Evolutionary conservation across 345 rosid genomes (phyloP).

Genomic region (Eucalyptus marginata): DNA sequence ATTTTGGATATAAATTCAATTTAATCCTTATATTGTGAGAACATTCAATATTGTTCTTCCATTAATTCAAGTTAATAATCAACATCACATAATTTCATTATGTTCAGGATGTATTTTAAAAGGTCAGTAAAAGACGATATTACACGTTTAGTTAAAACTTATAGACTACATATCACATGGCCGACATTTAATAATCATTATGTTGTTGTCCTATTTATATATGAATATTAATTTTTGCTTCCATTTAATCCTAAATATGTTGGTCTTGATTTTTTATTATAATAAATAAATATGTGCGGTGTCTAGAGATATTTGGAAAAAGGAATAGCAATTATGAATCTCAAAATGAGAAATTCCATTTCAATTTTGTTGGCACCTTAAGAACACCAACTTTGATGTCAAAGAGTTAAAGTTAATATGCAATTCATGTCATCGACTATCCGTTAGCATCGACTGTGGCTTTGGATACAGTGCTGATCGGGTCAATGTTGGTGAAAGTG

Average conservation of each 20-base stretch:
- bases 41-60: not conserved
- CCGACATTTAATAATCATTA: too few species aligned
- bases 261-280: fast-evolving
- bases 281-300: not conserved
- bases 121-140: fast-evolving
- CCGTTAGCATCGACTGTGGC: fast-evolving
- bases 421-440: not conserved
- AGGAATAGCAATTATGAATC: not conserved
- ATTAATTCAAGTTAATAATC: too few species aligned
- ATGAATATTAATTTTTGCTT: not conserved
- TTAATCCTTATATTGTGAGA: fast-evolving
- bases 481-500: not conserved
- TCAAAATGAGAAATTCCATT: fast-evolving
- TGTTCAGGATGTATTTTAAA: fast-evolving
- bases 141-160: fast-evolving
- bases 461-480: fast-evolving
- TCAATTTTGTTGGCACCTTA: not conserved
- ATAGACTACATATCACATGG: too few species aligned
- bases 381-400: not conserved
- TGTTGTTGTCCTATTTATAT: too few species aligned
- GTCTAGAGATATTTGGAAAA: not conserved
- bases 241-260: not conserved
- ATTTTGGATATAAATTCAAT: fast-evolving
- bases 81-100: too few species aligned
- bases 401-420: not conserved